Evolutionary conservation across 306 rosid species (phyloP), one percentile per base, ranked within the genome.

Genomic region (Canavalia gladiata): DNA sequence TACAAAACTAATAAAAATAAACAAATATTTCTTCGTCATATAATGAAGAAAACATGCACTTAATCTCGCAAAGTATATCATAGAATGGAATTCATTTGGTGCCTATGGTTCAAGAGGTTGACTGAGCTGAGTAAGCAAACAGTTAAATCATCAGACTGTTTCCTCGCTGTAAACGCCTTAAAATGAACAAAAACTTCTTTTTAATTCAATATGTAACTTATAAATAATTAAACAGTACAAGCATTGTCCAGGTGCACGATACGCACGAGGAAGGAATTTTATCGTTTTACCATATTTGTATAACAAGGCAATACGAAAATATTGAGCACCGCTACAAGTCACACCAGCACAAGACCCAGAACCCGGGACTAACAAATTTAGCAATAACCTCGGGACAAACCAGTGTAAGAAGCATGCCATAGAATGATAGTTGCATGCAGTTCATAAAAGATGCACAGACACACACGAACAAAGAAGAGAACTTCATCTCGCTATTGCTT

Each of bases 401-500:
- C 5, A 34, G 75, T 65, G 31, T 8, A 74, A 8, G 51, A 56
- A 68, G 74, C 34, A 57, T 31, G 78, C 42, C 49, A 75, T 62
- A 79, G 62, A 62, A 34, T 51, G 51, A 49, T 8, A 75, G 63
- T 49, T 59, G 55, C 39, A 25, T 34, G 5, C 25, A 60, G 47
- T 18, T 75, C 33, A 64, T 59, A 41, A 51, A 56, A 81, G 29
- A 63, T 50, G 8, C 54, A 51, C 50, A 3, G 70, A 12, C 54
- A 51, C 50, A 3, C 75, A 30, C 10, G 3, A 2, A 30, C 10
- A 51, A 65, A 75, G 68, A 30, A 87, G 80, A 63, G 68, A 78
- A 78, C 73, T 47, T 60, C 29, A 66, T 85, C 77, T 80, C 74
- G 67, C 86, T 52, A 86, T 84, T 87, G 86, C 84, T 78, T 80